Base-by-base conservation (phyloP, 192 early-diverging fungal genomes). In the Coemansia sp. region DNA sequence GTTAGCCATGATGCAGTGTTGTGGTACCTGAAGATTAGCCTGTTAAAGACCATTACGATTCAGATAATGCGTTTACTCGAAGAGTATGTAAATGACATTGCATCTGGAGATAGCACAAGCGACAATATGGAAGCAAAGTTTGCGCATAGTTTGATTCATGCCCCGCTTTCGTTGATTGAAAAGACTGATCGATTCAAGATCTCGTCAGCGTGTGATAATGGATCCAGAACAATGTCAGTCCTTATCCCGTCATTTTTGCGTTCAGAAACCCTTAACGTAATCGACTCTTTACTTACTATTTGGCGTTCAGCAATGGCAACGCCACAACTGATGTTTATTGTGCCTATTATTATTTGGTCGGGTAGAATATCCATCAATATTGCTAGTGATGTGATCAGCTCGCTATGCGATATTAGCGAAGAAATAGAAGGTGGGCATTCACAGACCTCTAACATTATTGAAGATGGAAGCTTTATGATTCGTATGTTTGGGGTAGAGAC, bases 391-490 rank as follows among this genome's bases (percentile, higher is more conserved):
- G 19, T 59, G 3, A 1, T 3, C 13, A 35, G n/a, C 8, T 42
- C 16, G 17, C 5, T 72, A 3, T 2, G 11, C 6, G 61, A 53
- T 14, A 66, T 74, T 6, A n/a, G 52, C 3, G 59, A 50, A 7
- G 32, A 57, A 0, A 23, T 28, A 7, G 16, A 30, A 2, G 32
- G 67, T 7, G 64, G 9, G 10, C 30, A 68, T 35, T 65, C 43
- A 6, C 57, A 60, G 1, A 68, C 67, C 1, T 37, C 44, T 6
- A 53, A 67, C 38, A 69, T 75, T 9, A 69, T 80, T 42, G 50
- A 40, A 0, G 93, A 90, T 19, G 93, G 94, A 0, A 73, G 89
- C 23, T 79, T 86, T 0, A 87, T 86, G 44, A 88, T 95, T 44
- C 88, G 93, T 52, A 79, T 92, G 0, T 92, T 88, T 70, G 72